A percentile compares a stretch with the other conserved stretches of the same genome.
Evolutionary conservation across 2,329 filamentous ascomycete species (phyloP).

Genomic region (Fusarium acutatum): DNA sequence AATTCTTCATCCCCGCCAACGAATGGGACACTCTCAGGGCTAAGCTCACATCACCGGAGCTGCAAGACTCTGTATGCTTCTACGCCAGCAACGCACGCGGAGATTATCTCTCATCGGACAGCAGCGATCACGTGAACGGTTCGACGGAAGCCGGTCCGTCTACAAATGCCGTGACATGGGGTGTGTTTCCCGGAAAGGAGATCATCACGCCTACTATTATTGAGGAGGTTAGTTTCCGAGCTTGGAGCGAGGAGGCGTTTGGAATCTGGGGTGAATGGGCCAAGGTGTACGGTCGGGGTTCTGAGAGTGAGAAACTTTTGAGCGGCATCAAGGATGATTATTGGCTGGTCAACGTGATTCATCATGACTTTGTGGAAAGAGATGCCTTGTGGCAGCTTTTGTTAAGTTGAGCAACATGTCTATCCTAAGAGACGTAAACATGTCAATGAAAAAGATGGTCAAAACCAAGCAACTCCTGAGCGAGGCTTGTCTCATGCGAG

Average conservation of each 20-base stretch:
- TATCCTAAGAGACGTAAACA: slow-evolving; percentile 45
- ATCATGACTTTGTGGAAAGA: slow-evolving; percentile 77
- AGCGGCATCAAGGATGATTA: slow-evolving; percentile 72
- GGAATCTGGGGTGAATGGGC: slow-evolving; percentile 96
- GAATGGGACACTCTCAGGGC: slow-evolving; percentile 76
- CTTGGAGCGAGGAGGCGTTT: slow-evolving; percentile 96
- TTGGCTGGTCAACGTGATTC: slow-evolving; percentile 92
- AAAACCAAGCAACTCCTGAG: background rate
- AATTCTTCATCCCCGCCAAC: slow-evolving; percentile 83
- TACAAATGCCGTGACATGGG: slow-evolving; percentile 97
- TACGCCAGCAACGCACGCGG: slow-evolving; percentile 83
- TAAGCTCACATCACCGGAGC: slow-evolving; percentile 66
- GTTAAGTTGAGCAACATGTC: slow-evolving; percentile 45
- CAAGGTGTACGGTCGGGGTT: slow-evolving; percentile 81
- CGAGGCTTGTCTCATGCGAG: background rate
- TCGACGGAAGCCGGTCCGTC: slow-evolving; percentile 52
- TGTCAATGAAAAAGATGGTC: slow-evolving; percentile 6
- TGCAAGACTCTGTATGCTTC: slow-evolving; percentile 78
- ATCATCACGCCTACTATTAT: slow-evolving; percentile 97
- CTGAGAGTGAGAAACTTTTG: slow-evolving; percentile 76
- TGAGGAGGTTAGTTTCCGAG: slow-evolving; percentile 90
- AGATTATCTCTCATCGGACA: slow-evolving; percentile 79
- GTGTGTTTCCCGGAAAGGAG: slow-evolving; percentile 93
- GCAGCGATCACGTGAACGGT: slow-evolving; percentile 47
- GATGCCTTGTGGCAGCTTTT: slow-evolving; percentile 78